phyloP scores from a whole-genome alignment of 2,329 filamentous ascomycete genomes.

The Exophiala mesophila region DNA sequence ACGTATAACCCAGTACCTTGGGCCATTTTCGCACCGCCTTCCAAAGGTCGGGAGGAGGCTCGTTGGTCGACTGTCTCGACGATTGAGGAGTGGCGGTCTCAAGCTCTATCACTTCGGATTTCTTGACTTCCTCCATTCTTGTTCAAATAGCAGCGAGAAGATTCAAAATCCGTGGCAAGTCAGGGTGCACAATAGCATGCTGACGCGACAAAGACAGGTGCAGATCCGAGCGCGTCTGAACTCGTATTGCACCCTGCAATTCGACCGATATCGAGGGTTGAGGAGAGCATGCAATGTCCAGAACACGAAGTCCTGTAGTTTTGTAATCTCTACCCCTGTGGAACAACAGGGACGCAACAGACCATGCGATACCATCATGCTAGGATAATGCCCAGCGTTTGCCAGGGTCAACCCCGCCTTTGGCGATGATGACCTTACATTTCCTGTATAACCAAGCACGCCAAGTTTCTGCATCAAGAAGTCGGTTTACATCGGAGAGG shows the following conservation, averaged over 20 bases:
- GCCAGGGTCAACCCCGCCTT: not conserved
- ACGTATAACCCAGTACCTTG: slow-evolving; percentile 13
- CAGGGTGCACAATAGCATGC: not conserved
- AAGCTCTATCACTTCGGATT: not conserved
- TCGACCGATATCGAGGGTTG: too few relatives aligned
- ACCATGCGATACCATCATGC: too few relatives aligned
- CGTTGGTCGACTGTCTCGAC: not conserved
- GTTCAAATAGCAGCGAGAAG: too few relatives aligned
- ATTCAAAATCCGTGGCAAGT: too few relatives aligned
- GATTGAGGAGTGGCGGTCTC: not conserved
- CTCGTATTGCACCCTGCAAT: too few relatives aligned
- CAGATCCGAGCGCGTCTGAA: too few relatives aligned
- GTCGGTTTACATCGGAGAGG: not conserved
- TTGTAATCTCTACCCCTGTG: not conserved
- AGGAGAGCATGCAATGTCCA: too few relatives aligned
- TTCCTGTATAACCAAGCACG: too few relatives aligned
- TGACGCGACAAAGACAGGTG: not conserved
- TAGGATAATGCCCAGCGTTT: too few relatives aligned
- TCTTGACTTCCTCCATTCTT: not conserved
- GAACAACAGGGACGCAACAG: not conserved
- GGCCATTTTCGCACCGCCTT: slow-evolving; percentile 20
- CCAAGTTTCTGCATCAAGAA: not conserved
- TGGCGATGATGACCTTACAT: not conserved
- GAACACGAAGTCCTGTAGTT: not conserved
- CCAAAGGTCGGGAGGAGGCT: slow-evolving; percentile 7